Percentiles rank a stretch among this genome's conserved stretches.
Evolutionary conservation across 129 eudicot genomes (phyloP).

Genomic region (Apium graveolens): DNA sequence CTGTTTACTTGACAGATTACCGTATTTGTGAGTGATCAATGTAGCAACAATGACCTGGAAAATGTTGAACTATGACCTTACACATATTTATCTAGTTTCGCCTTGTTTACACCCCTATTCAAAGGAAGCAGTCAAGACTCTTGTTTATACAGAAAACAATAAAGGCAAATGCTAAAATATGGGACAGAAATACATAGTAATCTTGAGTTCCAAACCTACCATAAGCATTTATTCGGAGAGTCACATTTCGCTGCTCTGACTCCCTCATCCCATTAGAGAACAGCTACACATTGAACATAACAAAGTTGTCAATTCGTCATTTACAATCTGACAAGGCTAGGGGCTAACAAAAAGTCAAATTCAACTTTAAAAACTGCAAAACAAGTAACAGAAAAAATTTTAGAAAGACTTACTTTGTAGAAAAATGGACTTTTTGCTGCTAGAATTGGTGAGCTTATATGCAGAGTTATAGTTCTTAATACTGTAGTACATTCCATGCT

Average conservation of each 20-base stretch:
- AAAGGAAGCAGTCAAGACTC: neutral
- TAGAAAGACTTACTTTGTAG: constrained; percentile 48
- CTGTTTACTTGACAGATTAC: neutral
- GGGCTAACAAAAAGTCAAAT: neutral
- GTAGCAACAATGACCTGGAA: neutral
- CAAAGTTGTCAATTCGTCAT: neutral
- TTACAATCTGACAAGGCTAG: constrained; percentile 6
- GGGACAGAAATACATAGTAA: neutral
- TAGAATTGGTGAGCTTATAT: constrained; percentile 85
- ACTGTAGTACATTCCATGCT: constrained; percentile 58
- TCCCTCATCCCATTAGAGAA: constrained; percentile 91
- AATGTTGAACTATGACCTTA: no score
- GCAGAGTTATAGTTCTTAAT: constrained; percentile 61
- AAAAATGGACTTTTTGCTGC: constrained; percentile 95
- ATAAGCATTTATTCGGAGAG: constrained; percentile 63
- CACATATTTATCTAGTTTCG: neutral
- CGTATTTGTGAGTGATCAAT: neutral
- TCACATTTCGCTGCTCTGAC: constrained; percentile 82
- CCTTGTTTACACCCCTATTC: neutral
- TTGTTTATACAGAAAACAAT: no score
- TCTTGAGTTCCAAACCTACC: constrained; percentile 26
- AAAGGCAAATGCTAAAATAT: neutral
- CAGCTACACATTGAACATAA: constrained; percentile 30
- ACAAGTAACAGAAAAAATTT: neutral
- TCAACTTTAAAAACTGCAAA: neutral